Conservation (phyloP, 306 rosid species). For the Quercus cerris region DNA sequence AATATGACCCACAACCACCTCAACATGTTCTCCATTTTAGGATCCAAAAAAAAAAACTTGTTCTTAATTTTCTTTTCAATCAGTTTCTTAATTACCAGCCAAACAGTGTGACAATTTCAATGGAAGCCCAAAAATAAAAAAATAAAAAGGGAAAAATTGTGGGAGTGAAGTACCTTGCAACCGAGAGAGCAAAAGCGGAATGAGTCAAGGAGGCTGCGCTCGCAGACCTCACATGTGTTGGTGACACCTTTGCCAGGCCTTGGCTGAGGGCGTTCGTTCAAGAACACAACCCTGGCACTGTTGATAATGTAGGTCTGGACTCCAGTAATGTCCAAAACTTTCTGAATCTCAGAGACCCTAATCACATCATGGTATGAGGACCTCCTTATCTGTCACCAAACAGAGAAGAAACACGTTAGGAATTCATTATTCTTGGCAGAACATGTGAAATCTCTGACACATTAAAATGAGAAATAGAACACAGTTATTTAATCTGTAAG, state of each 20-base stretch:
- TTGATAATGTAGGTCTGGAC: constrained; percentile 97
- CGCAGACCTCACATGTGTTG: constrained; percentile 96
- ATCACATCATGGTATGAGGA: constrained; percentile 98
- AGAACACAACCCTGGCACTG: constrained; percentile 94
- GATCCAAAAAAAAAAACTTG: background rate
- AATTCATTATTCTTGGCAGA: background rate
- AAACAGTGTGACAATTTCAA: background rate
- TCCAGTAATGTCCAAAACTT: constrained; percentile 79
- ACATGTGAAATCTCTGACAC: constrained; percentile 8
- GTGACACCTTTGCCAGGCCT: constrained; percentile 99
- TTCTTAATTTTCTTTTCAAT: background rate
- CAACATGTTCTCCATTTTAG: too few species aligned
- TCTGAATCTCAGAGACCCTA: constrained; percentile 91
- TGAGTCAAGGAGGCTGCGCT: constrained; percentile 94
- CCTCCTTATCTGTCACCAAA: constrained; percentile 70
- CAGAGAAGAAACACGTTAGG: constrained; percentile 5
- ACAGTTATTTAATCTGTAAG: background rate
- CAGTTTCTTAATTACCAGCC: background rate
- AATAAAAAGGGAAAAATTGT: background rate
- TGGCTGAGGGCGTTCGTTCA: constrained; percentile 97
- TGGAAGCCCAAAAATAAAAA: too few species aligned
- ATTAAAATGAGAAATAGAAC: background rate
- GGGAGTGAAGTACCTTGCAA: constrained; percentile 66
- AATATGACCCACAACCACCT: too few species aligned
- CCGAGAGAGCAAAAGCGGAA: constrained; percentile 96